These are phyloP conservation scores for Cladorrhinum sp. DNA, from an alignment of 2,329 filamentous ascomycete genomes.

Conservation along the genomic window DNA sequence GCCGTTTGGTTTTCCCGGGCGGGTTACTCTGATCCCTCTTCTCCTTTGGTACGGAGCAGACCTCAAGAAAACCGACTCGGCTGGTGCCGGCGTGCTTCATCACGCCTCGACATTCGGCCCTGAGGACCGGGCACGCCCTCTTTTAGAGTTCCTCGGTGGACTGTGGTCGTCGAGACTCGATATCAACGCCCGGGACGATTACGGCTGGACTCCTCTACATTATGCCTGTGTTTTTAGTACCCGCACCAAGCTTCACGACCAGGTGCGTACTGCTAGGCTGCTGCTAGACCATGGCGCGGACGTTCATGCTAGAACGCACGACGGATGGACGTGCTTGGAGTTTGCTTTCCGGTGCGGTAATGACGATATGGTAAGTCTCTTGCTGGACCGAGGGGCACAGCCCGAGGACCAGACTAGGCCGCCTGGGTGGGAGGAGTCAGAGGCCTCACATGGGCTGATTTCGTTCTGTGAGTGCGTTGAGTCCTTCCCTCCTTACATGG, in stretches of 20 bases:
- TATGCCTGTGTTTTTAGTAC: slow-evolving; percentile 15
- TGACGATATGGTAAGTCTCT: background rate
- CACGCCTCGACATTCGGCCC: slow-evolving; percentile 10
- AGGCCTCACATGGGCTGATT: background rate
- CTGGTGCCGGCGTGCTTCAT: slow-evolving; percentile 16
- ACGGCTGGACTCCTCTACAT: slow-evolving; percentile 21
- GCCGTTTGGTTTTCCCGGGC: background rate
- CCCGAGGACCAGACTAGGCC: slow-evolving; percentile 1
- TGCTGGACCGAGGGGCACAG: slow-evolving; percentile 9
- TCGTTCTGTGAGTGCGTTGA: background rate
- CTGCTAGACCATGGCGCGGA: slow-evolving; percentile 15
- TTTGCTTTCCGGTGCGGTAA: slow-evolving; percentile 13
- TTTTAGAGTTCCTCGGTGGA: slow-evolving; percentile 10
- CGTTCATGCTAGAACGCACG: slow-evolving; percentile 1
- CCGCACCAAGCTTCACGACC: background rate
- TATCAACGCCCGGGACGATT: slow-evolving; percentile 11
- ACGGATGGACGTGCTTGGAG: slow-evolving; percentile 14
- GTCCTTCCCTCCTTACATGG: background rate
- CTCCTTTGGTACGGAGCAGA: slow-evolving; percentile 15
- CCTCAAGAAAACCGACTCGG: slow-evolving; percentile 6
- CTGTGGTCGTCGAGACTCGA: slow-evolving; percentile 6
- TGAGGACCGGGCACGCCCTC: background rate
- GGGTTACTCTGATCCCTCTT: background rate
- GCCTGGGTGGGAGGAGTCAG: background rate
- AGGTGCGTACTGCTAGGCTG: background rate